A percentile compares a stretch with the other conserved stretches of the same genome.
These are phyloP conservation scores for Acidomyces sp. DNA, from an alignment of 495 filamentous ascomycete species.

Conservation along the genomic window DNA sequence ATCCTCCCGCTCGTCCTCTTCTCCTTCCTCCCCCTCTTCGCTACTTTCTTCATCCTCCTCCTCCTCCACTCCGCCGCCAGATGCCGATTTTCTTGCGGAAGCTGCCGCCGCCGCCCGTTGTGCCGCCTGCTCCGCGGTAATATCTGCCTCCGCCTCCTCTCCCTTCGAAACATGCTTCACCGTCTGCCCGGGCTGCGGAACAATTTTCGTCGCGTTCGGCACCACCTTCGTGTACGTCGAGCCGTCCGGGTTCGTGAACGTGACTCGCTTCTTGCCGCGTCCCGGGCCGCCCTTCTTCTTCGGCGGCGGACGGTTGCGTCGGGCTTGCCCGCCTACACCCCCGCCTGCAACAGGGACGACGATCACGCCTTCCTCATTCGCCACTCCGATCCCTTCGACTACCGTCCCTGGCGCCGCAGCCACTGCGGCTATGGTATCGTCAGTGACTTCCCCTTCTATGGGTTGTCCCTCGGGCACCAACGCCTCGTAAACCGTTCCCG, in stretches of 20 bases:
- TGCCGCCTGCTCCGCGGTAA: conserved; percentile 25
- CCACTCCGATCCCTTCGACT: conserved; percentile 48
- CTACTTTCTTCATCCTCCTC: conserved; percentile 22
- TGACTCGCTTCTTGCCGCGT: conserved; percentile 30
- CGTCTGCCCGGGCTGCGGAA: conserved; percentile 17
- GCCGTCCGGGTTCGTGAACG: conserved; percentile 25
- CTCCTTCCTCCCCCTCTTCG: conserved; percentile 21
- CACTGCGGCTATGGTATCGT: conserved; percentile 33
- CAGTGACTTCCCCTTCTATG: conserved; percentile 66
- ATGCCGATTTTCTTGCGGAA: conserved; percentile 16
- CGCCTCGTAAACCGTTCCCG: conserved; percentile 66
- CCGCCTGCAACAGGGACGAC: conserved; percentile 38
- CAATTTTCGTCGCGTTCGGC: conserved; percentile 18
- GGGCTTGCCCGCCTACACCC: no score
- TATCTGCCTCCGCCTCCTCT: conserved; percentile 22
- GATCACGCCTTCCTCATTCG: conserved; percentile 48
- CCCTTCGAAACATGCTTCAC: conserved; percentile 22
- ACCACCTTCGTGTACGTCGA: conserved; percentile 20
- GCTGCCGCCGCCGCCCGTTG: conserved; percentile 18
- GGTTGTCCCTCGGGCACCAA: conserved; percentile 67
- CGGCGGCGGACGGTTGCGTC: conserved; percentile 51
- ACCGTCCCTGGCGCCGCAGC: conserved; percentile 44
- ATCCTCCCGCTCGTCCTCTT: conserved; percentile 24
- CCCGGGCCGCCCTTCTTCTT: conserved; percentile 28
- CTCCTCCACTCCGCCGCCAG: conserved; percentile 12